Evolutionary conservation across 2,329 filamentous ascomycete species (phyloP), one percentile per base, ranked within the genome.

Genomic region (Fusarium neocosmosporiellum): DNA sequence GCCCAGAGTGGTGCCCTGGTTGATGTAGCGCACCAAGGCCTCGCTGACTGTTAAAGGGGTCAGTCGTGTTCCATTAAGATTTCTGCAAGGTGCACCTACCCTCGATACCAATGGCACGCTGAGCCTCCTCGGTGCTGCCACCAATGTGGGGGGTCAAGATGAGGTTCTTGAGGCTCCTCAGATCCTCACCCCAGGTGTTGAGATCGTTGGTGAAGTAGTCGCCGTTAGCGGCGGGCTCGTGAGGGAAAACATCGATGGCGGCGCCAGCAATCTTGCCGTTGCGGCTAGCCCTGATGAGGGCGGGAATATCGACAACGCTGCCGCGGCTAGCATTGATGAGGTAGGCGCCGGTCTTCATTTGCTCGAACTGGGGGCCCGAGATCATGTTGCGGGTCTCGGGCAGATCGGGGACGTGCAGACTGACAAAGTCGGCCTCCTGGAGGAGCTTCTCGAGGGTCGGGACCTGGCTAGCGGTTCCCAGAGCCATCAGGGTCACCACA

Each of bases 141-240:
- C 96, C 96, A 79, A 99, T 98, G 82, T 99, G 96, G 24, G 96
- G 96, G 2, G 96, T 98, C 58, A 99, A 88, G 76, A 99, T 97
- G 75, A 99, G 87, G 85, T 99, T 99, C 84, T 92, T 96, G 68
- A 98, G 86, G 60, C 89, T 89, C 62, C 94, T 91, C 55, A 99
- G 89, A 70, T 98, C 95, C 78, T 95, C 91, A 31, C 91, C 92
- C 94, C 94, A 99, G 11, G 84, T 75, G 84, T 98, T 98, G 67
- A 99, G 87, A 55, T 89, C 86, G 81, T 90, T 93, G 83, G 91
- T 95, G 87, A 99, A 99, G 84, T 98, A 97, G 80, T 97, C 93
- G 66, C 96, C 96, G 81, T 99, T 99, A 74, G 93, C 95, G 59
- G 92, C 94, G 11, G 96, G 96, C 84, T 99, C 96, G 75, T 94